phyloP scores from a whole-genome alignment of 148 eudicot genomes.

The Gaultheria prostrata region DNA sequence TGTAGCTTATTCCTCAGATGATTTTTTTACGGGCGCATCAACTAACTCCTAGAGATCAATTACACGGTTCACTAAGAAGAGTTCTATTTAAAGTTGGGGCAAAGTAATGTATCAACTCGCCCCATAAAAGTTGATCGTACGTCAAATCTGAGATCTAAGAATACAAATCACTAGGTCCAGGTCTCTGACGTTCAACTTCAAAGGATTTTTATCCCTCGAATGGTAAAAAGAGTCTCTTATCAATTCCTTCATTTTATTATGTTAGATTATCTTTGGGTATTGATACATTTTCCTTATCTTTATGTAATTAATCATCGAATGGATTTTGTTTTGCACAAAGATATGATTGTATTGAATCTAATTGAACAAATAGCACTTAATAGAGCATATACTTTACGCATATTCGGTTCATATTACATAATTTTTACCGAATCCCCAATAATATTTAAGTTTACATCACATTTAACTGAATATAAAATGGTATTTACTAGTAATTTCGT shows the following conservation, averaged over 20 bases:
- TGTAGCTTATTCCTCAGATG: neutral
- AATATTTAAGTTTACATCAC: no score
- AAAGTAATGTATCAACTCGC: neutral
- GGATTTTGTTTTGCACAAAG: no score
- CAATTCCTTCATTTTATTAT: neutral
- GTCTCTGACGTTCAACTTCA: neutral
- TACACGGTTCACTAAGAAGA: no score
- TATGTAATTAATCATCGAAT: no score
- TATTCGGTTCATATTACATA: neutral
- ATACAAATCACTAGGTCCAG: neutral
- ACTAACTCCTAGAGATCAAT: neutral
- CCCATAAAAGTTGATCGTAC: neutral
- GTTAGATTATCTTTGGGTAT: neutral
- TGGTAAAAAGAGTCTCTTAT: neutral
- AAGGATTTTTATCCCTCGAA: neutral
- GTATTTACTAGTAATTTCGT: neutral
- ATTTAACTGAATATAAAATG: no score
- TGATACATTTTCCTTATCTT: no score
- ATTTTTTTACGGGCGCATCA: neutral
- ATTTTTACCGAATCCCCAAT: neutral
- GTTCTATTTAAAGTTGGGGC: neutral
- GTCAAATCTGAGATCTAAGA: neutral
- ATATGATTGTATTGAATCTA: no score
- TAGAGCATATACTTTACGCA: neutral
- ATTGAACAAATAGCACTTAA: neutral